phyloP scores from a whole-genome alignment of 2,329 filamentous ascomycete species.

The Thelonectria rubi region DNA sequence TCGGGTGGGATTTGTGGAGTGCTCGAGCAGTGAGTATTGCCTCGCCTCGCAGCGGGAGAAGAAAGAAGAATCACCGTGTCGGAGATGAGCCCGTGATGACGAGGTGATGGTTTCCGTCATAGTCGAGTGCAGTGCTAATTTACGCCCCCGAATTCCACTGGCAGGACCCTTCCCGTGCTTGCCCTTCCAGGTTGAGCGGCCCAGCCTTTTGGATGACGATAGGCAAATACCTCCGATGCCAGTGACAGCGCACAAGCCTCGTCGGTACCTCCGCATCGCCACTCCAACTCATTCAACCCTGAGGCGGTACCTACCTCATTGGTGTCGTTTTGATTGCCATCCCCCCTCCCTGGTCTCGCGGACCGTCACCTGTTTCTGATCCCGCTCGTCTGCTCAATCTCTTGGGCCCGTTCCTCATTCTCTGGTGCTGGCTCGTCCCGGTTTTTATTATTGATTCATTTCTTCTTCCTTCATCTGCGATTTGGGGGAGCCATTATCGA shows the following conservation, averaged over 20 bases:
- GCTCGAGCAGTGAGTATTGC: neutral
- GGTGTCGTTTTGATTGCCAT: conserved; percentile 37
- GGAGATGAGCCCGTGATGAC: conserved; percentile 6
- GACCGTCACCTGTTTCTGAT: conserved; percentile 40
- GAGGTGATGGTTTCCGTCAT: conserved; percentile 9
- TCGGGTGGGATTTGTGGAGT: neutral
- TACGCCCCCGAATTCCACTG: conserved; percentile 35
- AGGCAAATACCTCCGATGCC: neutral
- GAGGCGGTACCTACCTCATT: conserved; percentile 30
- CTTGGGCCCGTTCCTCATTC: conserved; percentile 19
- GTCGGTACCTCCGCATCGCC: conserved; percentile 1
- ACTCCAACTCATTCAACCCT: conserved; percentile 32
- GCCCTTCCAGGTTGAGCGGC: neutral
- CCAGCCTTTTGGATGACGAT: neutral
- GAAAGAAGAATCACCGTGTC: neutral
- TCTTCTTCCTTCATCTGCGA: conserved; percentile 10
- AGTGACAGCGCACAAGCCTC: neutral
- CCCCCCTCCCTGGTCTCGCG: conserved; percentile 36
- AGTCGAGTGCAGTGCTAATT: conserved; percentile 27
- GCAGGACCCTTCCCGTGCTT: conserved; percentile 6
- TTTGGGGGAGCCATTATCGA: neutral
- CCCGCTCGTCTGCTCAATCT: conserved; percentile 31
- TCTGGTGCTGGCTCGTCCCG: conserved; percentile 21
- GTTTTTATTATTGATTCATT: conserved; percentile 27
- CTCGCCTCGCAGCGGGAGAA: conserved; percentile 13